Conservation (phyloP, 2,329 filamentous ascomycete species). For the Claviceps africana region DNA sequence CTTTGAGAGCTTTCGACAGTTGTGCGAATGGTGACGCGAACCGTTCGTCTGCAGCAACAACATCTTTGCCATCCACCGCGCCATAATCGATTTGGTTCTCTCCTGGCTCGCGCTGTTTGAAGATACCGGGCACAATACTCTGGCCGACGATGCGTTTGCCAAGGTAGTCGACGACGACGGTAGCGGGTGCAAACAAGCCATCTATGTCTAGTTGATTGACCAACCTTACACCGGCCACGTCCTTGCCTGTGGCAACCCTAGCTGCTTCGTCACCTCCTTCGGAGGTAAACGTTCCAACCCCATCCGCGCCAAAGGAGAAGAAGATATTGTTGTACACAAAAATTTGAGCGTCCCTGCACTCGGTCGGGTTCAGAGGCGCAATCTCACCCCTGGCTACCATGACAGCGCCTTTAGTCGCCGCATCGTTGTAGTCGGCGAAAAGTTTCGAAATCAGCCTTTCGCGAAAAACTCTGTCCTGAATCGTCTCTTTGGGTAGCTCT, state of each 20-base stretch:
- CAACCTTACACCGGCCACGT: slow-evolving; percentile 82
- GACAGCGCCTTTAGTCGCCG: slow-evolving; percentile 80
- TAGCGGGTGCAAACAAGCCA: slow-evolving; percentile 87
- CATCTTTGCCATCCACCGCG: slow-evolving; percentile 91
- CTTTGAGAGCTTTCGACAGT: slow-evolving; percentile 76
- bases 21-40: slow-evolving; percentile 78
- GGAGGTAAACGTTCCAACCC: slow-evolving; percentile 89
- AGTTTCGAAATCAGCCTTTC: slow-evolving; percentile 90
- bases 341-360: slow-evolving; percentile 84
- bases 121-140: slow-evolving; percentile 96
- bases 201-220: slow-evolving; percentile 96
- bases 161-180: slow-evolving; percentile 90
- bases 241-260: slow-evolving; percentile 89
- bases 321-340: slow-evolving; percentile 99
- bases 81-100: slow-evolving; percentile 99
- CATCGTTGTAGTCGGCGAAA: slow-evolving; percentile 95
- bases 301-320: slow-evolving; percentile 95
- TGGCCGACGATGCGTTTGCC: slow-evolving; percentile 95
- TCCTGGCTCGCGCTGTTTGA: slow-evolving; percentile 93
- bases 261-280: slow-evolving; percentile 96
- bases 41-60: slow-evolving; percentile 77
- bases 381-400: slow-evolving; percentile 88
- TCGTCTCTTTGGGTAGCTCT: slow-evolving; percentile 82
- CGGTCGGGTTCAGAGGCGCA: slow-evolving; percentile 85
- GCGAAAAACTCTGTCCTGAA: slow-evolving; percentile 91